Evolutionary conservation across 352 stramenopile genomes (phyloP).

Genomic region (Globisporangium cederbergense): DNA sequence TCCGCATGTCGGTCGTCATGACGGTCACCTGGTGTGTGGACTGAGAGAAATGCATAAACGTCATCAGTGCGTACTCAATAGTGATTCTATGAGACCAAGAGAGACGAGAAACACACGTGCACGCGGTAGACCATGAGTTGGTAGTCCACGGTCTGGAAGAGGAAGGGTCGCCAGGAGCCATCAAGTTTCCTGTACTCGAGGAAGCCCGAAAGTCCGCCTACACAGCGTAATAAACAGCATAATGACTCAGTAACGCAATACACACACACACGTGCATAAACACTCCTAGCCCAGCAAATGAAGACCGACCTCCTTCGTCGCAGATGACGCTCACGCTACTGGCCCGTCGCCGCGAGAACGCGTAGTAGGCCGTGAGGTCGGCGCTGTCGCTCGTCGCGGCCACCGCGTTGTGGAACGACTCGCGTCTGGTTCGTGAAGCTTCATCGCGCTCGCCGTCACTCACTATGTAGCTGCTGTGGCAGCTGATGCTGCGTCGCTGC

Average conservation of each 20-base stretch:
- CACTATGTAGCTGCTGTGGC: background rate
- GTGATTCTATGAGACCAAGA: background rate
- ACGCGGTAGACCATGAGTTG: constrained; percentile 71
- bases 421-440: background rate
- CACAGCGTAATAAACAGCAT: background rate
- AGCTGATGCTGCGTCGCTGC: background rate
- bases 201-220: constrained; percentile 42
- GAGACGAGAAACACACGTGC: constrained; percentile 35
- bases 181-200: constrained; percentile 73
- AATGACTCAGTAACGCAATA: background rate
- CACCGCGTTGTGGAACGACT: constrained; percentile 15
- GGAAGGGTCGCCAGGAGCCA: constrained; percentile 66
- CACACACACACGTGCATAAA: too few relatives aligned
- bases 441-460: background rate
- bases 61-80: too few relatives aligned
- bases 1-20: constrained; percentile 71
- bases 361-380: constrained; percentile 60
- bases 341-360: constrained; percentile 47
- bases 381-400: constrained; percentile 25
- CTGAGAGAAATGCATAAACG: constrained; percentile 19
- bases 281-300: background rate
- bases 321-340: constrained; percentile 37
- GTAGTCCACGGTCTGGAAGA: constrained; percentile 71
- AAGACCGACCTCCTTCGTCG: constrained; percentile 32
- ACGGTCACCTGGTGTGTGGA: constrained; percentile 64